Conservation (phyloP, 2,329 filamentous ascomycete genomes). For the Fusarium sp. region DNA sequence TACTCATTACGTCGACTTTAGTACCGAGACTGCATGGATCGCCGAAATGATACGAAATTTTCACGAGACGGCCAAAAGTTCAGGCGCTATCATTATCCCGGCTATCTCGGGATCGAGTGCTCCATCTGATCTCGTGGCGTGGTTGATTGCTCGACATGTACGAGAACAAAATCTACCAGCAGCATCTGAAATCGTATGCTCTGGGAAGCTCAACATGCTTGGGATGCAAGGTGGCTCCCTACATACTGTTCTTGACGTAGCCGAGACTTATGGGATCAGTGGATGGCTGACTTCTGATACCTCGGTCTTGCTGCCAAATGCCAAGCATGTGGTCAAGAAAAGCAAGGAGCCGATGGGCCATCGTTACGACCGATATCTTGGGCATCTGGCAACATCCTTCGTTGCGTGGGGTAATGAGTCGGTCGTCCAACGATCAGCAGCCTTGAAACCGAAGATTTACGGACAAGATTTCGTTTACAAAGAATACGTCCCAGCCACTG, state of each 20-base stretch:
- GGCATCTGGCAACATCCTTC: neutral
- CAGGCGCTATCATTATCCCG: neutral
- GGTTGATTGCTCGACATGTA: neutral
- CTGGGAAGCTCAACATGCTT: neutral
- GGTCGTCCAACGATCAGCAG: neutral
- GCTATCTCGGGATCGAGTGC: neutral
- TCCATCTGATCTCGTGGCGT: neutral
- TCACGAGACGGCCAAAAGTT: neutral
- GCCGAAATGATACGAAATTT: neutral
- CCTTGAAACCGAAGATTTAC: neutral
- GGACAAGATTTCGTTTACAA: neutral
- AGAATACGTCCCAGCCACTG: neutral
- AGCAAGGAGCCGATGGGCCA: neutral
- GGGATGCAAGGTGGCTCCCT: neutral
- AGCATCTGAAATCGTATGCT: neutral
- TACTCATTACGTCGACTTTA: neutral
- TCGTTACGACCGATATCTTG: neutral
- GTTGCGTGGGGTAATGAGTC: neutral
- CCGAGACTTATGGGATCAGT: neutral
- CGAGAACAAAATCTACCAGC: neutral
- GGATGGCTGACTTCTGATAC: neutral
- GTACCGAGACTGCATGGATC: neutral
- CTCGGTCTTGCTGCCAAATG: neutral
- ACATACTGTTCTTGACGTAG: neutral
- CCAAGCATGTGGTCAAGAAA: neutral